These are phyloP conservation scores for Tetraselmis striata DNA, from an alignment of 139 green algal genomes.

Conservation along the genomic window DNA sequence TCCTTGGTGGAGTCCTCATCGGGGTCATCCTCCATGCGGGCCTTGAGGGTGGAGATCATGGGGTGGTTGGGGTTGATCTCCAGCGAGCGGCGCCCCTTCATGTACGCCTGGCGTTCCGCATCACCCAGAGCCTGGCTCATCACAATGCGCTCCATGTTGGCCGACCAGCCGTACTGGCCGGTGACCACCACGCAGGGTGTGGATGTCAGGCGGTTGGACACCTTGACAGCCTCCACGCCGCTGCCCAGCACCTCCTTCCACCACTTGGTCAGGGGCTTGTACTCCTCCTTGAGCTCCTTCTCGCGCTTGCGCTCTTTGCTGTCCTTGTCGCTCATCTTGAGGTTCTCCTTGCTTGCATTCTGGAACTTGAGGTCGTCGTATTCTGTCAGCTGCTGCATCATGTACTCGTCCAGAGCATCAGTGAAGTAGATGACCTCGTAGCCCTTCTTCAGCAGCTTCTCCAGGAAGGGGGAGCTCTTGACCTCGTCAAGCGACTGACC, in stretches of 20 bases:
- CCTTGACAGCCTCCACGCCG: constrained; percentile 26
- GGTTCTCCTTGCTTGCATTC: constrained; percentile 90
- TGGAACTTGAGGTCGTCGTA: constrained; percentile 92
- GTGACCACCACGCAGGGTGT: constrained; percentile 90
- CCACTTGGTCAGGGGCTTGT: constrained; percentile 85
- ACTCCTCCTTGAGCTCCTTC: constrained; percentile 78
- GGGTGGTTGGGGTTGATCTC: constrained; percentile 97
- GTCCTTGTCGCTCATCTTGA: constrained; percentile 84
- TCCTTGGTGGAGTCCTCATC: constrained; percentile 25
- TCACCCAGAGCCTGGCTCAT: constrained; percentile 70
- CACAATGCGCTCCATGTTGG: constrained; percentile 96
- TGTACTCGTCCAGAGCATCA: constrained; percentile 95
- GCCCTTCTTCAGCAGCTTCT: constrained; percentile 54
- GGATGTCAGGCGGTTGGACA: constrained; percentile 71
- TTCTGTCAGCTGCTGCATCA: constrained; percentile 87
- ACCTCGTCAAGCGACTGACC: constrained; percentile 71
- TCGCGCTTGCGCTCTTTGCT: constrained; percentile 72
- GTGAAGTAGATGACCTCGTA: constrained; percentile 94
- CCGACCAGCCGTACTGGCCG: constrained; percentile 78
- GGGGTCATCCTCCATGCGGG: constrained; percentile 30
- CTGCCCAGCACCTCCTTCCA: constrained; percentile 80
- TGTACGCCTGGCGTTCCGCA: constrained; percentile 30
- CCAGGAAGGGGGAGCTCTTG: constrained; percentile 62
- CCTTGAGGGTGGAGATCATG: constrained; percentile 76
- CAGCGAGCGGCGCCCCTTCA: constrained; percentile 51